Conservation (phyloP, 2,329 filamentous ascomycete species). For the Didymella arachidicola region DNA sequence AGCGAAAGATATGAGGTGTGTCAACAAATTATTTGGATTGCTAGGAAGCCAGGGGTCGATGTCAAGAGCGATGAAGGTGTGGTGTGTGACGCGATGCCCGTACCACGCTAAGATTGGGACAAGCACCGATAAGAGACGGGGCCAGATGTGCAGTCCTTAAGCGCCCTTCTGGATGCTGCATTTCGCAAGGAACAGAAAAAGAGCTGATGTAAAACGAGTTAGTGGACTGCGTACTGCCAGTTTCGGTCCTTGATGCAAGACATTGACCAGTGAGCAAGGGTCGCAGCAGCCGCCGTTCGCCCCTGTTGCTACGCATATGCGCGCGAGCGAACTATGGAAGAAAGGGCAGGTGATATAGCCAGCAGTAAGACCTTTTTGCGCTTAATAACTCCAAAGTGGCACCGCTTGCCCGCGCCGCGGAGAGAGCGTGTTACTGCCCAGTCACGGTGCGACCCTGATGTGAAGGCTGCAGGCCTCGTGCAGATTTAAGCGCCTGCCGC, state of each 20-base stretch:
- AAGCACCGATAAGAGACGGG: constrained; percentile 9
- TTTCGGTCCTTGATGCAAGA: constrained; percentile 20
- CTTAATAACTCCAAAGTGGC: constrained; percentile 36
- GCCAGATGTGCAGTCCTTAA: constrained; percentile 8
- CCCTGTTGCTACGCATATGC: neutral
- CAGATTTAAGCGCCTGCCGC: constrained; percentile 31
- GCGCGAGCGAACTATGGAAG: constrained; percentile 19
- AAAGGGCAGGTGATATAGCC: constrained; percentile 33
- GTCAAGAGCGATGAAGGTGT: constrained; percentile 12
- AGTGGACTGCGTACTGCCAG: constrained; percentile 2
- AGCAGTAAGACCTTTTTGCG: constrained; percentile 37
- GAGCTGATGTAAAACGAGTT: neutral
- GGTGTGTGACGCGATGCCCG: constrained; percentile 12
- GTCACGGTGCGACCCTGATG: constrained; percentile 23
- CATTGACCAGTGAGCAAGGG: constrained; percentile 24
- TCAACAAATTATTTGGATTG: constrained; percentile 4
- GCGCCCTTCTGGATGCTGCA: constrained; percentile 9
- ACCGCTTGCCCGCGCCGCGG: constrained; percentile 33
- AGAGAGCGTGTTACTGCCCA: constrained; percentile 33
- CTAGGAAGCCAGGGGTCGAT: constrained; percentile 9
- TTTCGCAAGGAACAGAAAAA: neutral
- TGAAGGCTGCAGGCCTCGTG: constrained; percentile 27
- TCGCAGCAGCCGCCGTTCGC: constrained; percentile 32
- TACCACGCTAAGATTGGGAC: constrained; percentile 10
- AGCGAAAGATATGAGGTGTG: neutral